phyloP scores from a whole-genome alignment of 148 eudicot genomes.

The Vaccinium vitisidaea region DNA sequence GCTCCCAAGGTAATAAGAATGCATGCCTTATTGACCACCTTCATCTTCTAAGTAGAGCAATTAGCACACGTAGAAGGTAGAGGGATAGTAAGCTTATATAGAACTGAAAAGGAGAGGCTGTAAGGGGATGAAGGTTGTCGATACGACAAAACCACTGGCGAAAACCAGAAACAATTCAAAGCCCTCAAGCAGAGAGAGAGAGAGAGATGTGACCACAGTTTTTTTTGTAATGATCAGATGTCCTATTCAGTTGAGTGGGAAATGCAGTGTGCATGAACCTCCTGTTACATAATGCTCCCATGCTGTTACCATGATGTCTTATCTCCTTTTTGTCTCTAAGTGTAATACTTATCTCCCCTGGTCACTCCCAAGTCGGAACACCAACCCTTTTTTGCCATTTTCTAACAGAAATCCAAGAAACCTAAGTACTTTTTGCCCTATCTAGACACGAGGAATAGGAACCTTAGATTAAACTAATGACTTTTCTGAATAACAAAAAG shows the following conservation, averaged over 20 bases:
- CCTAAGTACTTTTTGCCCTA: background rate
- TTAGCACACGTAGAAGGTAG: background rate
- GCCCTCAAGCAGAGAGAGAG: background rate
- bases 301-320: background rate
- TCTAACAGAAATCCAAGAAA: background rate
- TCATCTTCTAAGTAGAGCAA: background rate
- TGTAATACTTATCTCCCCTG: background rate
- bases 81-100: background rate
- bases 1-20: slow-evolving; percentile 22
- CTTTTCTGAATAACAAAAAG: background rate
- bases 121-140: background rate
- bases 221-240: background rate
- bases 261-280: background rate
- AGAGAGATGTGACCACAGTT: background rate
- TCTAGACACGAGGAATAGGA: background rate
- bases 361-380: background rate
- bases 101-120: background rate
- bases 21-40: slow-evolving; percentile 15
- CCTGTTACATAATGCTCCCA: background rate
- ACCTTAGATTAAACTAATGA: background rate
- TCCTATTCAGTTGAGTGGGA: background rate
- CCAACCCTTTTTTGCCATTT: background rate
- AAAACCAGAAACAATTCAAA: background rate
- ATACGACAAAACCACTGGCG: slow-evolving; percentile 9
- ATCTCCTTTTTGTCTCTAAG: background rate